Evolutionary conservation across 331 rosid species (phyloP).

Genomic region (Arachis monticola): DNA sequence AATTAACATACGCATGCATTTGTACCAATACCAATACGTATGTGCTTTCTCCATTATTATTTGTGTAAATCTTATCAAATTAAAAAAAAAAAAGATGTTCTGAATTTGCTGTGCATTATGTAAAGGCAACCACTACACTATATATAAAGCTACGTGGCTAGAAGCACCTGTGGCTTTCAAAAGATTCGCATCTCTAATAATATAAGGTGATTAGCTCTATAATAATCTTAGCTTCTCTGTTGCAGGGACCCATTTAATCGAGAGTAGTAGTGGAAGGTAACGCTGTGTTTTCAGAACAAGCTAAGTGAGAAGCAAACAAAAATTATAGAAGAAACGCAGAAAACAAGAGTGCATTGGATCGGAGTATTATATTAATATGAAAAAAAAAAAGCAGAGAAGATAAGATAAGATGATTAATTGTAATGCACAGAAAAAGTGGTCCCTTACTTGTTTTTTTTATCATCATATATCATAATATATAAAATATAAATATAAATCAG

Average conservation of each 20-base stretch:
- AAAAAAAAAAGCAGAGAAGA: slow-evolving; percentile 29
- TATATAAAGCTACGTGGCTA: slow-evolving; percentile 21
- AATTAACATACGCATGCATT: not conserved
- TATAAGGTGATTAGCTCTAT: not conserved
- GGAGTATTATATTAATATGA: not conserved
- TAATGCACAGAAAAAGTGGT: slow-evolving; percentile 45
- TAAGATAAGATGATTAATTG: slow-evolving; percentile 34
- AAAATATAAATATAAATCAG: no score
- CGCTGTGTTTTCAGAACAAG: not conserved
- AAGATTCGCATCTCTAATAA: slow-evolving; percentile 29
- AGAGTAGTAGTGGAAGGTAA: slow-evolving; percentile 26
- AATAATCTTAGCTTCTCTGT: slow-evolving; percentile 21
- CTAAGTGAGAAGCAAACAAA: not conserved
- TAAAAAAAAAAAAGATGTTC: not conserved
- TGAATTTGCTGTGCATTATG: slow-evolving; percentile 18
- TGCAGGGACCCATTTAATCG: slow-evolving; percentile 36
- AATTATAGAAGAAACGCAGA: not conserved
- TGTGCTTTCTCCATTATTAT: not conserved
- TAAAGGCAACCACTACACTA: slow-evolving; percentile 1
- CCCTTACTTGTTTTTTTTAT: slow-evolving; percentile 27
- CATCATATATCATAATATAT: not conserved
- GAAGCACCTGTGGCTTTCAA: slow-evolving; percentile 1
- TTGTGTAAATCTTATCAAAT: not conserved
- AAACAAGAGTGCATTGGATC: not conserved
- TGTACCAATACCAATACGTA: not conserved